Evolutionary conservation across 2,329 filamentous ascomycete genomes (phyloP).

Genomic region (Aureobasidium leucospermi): DNA sequence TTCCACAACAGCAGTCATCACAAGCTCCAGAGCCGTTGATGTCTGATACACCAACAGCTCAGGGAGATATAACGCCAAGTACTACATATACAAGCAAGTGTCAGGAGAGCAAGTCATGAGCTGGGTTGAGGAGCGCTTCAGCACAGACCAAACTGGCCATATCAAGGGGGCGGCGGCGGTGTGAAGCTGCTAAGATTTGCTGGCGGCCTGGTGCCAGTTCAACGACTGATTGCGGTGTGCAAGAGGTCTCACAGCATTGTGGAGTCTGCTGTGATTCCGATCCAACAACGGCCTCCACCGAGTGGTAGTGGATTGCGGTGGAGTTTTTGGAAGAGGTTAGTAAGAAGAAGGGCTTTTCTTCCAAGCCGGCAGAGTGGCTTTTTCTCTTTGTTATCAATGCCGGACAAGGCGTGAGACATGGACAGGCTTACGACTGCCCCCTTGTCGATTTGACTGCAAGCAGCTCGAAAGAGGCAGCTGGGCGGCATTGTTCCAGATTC

Average conservation of each 20-base stretch:
- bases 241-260: not conserved
- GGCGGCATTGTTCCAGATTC: slow-evolving; percentile 7
- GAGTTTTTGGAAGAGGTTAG: not conserved
- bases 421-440: not conserved
- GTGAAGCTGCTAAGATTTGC: slow-evolving; percentile 4
- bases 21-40: not conserved
- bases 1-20: not conserved
- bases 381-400: slow-evolving; percentile 1
- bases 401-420: not conserved
- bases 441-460: not conserved
- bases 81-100: not conserved
- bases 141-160: not conserved
- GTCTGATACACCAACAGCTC: not conserved
- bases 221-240: not conserved
- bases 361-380: not conserved
- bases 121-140: not conserved
- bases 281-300: too few species aligned
- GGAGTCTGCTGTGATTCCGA: not conserved
- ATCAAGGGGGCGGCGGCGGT: slow-evolving; percentile 2
- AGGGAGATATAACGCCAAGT: not conserved
- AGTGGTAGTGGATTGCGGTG: not conserved
- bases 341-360: not conserved
- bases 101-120: not conserved
- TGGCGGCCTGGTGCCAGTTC: not conserved
- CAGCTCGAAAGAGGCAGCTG: not conserved